Base-by-base conservation (phyloP, 768 basidiomycete species). In the Russula emetica region DNA sequence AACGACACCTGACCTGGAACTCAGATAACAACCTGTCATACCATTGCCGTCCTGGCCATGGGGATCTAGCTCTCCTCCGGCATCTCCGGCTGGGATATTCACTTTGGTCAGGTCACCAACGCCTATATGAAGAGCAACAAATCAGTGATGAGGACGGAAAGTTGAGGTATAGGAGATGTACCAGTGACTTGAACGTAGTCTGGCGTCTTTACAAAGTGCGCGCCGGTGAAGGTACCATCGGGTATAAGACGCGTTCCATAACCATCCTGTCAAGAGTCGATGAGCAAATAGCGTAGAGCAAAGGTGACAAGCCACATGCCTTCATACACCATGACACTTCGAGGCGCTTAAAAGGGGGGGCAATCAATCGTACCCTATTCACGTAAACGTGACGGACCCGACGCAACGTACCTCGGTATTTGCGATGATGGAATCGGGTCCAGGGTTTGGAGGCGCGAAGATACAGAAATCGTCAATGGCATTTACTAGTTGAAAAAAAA, bases 221-320 rank as follows among this genome's bases (percentile, higher is more conserved):
- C 86, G 56, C 85, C 85, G 1, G 76, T 78, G 69, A 90, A 83
- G n/a, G 85, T 75, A 34, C 87, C 90, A 58, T 84, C 82, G 13
- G 88, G 90, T 66, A 92, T 88, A 68, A 87, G 71, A 55, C 84
- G 84, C 16, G 83, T 80, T 34, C 87, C 88, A 54, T 83, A 79
- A 42, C 82, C 83, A 67, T 75, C 72, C 85, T 86, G 61, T 52
- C 32, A 36, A 42, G 6, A 18, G 32, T 42, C 36, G 14, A 47
- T 55, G 42, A 61, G 55, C 16, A 22, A 36, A 44, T n/a, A 18
- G 22, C 5, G 38, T 24, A 26, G n/a, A n/a, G 28, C 40, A 44
- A 61, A 42, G 49, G 53, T 42, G 28, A 50, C 42, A 28, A 30
- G 54, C 14, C 32, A 72, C 70, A 44, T 60, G 72, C 78, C 72